Percentiles rank a stretch among this genome's conserved stretches.
Evolutionary conservation across 2,329 filamentous ascomycete genomes (phyloP).

Genomic region (Colletotrichum lindemuthianum): DNA sequence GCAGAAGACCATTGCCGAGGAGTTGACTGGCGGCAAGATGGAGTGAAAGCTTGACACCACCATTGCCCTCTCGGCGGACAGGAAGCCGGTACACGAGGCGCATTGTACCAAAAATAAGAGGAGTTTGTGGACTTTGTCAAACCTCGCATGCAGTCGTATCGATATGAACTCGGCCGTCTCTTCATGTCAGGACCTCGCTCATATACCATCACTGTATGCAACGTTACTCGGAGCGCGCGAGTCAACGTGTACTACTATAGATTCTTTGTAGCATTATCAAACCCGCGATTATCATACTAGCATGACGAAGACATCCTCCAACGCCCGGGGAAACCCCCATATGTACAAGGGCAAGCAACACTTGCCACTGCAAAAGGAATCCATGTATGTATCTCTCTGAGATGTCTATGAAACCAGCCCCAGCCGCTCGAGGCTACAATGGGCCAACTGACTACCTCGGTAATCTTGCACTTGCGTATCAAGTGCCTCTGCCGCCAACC

Average conservation of each 20-base stretch:
- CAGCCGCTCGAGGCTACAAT: conserved; percentile 14
- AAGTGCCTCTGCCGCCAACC: background rate
- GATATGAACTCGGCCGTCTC: conserved; percentile 12
- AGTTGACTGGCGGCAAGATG: conserved; percentile 69
- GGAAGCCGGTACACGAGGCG: conserved; percentile 7
- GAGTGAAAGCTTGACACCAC: conserved; percentile 43
- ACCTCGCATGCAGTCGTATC: conserved; percentile 20
- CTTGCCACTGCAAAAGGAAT: conserved; percentile 23
- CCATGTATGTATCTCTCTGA: conserved; percentile 24
- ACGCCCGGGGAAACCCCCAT: conserved; percentile 24
- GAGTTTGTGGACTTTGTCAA: conserved; percentile 12
- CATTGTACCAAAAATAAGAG: conserved; percentile 15
- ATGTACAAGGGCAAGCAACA: conserved; percentile 24
- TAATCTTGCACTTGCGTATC: conserved; percentile 33
- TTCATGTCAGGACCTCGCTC: conserved; percentile 7
- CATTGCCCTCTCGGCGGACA: conserved; percentile 23
- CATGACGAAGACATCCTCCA: conserved; percentile 20
- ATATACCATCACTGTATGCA: conserved; percentile 6
- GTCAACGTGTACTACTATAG: conserved; percentile 31
- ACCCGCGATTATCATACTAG: conserved; percentile 23
- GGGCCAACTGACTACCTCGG: conserved; percentile 6
- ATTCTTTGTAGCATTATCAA: conserved; percentile 36
- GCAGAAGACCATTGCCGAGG: conserved; percentile 67
- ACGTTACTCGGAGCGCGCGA: conserved; percentile 13
- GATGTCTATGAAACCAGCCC: conserved; percentile 30